Evolutionary conservation across 768 basidiomycete genomes (phyloP).

Genomic region (Suillus ampliporus): DNA sequence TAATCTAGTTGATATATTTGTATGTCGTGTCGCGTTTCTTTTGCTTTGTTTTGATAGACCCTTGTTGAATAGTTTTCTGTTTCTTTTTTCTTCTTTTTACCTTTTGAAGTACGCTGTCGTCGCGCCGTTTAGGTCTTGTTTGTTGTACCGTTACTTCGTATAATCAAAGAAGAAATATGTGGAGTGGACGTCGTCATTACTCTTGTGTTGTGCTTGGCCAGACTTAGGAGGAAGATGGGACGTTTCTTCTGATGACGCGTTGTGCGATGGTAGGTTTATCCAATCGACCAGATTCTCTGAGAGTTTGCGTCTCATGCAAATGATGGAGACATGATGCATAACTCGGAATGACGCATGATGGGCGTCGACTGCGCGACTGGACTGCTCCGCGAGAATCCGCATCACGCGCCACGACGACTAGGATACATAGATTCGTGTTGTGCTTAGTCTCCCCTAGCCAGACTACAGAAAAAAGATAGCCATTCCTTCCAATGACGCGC

Average conservation of each 20-base stretch:
- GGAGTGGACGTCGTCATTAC: not conserved
- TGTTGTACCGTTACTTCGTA: constrained; percentile 14
- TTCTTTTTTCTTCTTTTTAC: constrained; percentile 11
- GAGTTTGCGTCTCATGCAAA: not conserved
- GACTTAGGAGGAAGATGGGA: no score
- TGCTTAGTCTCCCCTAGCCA: no score
- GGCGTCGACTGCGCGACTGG: not conserved
- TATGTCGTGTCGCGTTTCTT: constrained; percentile 27
- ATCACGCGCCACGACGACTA: no score
- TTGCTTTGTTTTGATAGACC: constrained; percentile 9
- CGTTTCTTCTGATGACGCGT: no score
- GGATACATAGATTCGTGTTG: no score
- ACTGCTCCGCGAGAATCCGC: not conserved
- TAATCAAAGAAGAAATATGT: not conserved
- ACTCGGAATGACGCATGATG: no score
- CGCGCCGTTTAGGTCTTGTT: constrained; percentile 9
- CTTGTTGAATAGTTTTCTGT: constrained; percentile 4
- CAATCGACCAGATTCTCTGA: not conserved
- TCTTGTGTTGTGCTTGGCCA: no score
- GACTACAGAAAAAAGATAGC: no score
- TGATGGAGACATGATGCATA: not conserved
- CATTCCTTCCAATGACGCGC: no score
- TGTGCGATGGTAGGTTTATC: no score
- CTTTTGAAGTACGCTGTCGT: constrained; percentile 17
- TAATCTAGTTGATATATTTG: constrained; percentile 34